Conservation (phyloP, 208 protist species). For the Acanthamoeba sp. region DNA sequence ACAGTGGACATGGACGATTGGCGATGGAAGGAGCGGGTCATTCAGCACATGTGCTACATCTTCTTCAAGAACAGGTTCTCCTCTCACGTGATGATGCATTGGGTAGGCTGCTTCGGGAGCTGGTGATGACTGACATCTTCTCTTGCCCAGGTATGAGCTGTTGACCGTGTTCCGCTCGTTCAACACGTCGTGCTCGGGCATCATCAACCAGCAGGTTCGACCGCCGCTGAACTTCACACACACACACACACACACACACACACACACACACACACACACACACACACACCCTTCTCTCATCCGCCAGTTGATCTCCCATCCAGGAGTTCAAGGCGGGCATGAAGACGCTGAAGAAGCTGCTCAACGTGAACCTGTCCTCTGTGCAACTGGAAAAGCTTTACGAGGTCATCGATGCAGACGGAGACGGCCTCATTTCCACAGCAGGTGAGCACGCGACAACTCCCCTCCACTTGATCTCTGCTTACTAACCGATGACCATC, state of each 20-base stretch:
- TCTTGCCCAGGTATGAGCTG: constrained; percentile 1
- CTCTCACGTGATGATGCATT: no score
- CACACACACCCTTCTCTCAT: no score
- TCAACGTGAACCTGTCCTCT: constrained; percentile 50
- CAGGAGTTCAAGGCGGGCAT: constrained; percentile 66
- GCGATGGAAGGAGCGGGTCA: constrained; percentile 40
- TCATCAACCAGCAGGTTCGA: constrained; percentile 32
- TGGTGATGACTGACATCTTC: no score
- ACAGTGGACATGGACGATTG: constrained; percentile 59
- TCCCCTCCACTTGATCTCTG: neutral
- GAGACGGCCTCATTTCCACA: constrained; percentile 29
- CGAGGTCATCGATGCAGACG: constrained; percentile 35
- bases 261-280: no score
- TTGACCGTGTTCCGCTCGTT: constrained; percentile 46
- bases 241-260: no score
- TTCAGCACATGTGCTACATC: constrained; percentile 67
- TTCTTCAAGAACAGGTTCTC: constrained; percentile 69
- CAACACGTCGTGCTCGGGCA: constrained; percentile 28
- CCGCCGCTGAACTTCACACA: no score
- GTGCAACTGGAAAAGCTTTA: constrained; percentile 56
- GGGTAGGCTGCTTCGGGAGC: no score
- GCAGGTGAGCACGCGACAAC: neutral
- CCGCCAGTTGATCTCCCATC: no score
- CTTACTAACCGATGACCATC: no score
- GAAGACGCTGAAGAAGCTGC: constrained; percentile 47